These are phyloP conservation scores for Aristolochia californica DNA, from an alignment of 164 flowering plant species.

Conservation along the genomic window DNA sequence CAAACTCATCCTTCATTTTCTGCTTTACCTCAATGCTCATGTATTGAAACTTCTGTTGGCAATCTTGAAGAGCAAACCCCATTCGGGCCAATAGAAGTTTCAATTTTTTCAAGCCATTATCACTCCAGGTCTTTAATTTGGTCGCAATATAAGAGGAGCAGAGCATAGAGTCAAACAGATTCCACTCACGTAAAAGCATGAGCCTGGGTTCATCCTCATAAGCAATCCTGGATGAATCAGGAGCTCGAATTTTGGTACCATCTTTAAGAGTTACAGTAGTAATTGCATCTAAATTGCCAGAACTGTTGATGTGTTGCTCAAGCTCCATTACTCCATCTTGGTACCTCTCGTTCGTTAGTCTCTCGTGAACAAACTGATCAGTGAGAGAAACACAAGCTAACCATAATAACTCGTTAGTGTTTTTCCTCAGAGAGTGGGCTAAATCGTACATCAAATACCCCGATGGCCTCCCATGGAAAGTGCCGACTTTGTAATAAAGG, in stretches of 20 bases:
- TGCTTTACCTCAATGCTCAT: constrained; percentile 80
- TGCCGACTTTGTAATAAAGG: constrained; percentile 74
- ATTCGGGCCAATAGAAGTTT: constrained; percentile 79
- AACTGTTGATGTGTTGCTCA: constrained; percentile 81
- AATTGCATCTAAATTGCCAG: constrained; percentile 72
- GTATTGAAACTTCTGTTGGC: constrained; percentile 92
- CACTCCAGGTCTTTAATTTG: constrained; percentile 93
- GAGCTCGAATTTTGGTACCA: constrained; percentile 80
- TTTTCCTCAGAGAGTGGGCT: constrained; percentile 64
- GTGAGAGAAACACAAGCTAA: constrained; percentile 90
- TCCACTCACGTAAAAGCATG: constrained; percentile 91
- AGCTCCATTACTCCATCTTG: constrained; percentile 90
- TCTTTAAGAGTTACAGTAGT: constrained; percentile 84
- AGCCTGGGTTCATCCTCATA: constrained; percentile 91
- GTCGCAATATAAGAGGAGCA: constrained; percentile 93
- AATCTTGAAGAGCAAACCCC: constrained; percentile 90
- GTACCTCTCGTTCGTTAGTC: constrained; percentile 84
- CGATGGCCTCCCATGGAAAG: constrained; percentile 90
- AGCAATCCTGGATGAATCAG: constrained; percentile 68
- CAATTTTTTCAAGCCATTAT: constrained; percentile 83
- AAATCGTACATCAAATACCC: constrained; percentile 89
- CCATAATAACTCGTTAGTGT: constrained; percentile 89
- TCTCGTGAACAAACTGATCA: constrained; percentile 90
- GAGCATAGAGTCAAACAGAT: constrained; percentile 87
- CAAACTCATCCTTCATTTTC: constrained; percentile 86